Percentiles rank a stretch among this genome's conserved stretches.
These are phyloP conservation scores for Alternaria hordeiaustralica DNA, from an alignment of 2,329 filamentous ascomycete genomes.

Conservation along the genomic window DNA sequence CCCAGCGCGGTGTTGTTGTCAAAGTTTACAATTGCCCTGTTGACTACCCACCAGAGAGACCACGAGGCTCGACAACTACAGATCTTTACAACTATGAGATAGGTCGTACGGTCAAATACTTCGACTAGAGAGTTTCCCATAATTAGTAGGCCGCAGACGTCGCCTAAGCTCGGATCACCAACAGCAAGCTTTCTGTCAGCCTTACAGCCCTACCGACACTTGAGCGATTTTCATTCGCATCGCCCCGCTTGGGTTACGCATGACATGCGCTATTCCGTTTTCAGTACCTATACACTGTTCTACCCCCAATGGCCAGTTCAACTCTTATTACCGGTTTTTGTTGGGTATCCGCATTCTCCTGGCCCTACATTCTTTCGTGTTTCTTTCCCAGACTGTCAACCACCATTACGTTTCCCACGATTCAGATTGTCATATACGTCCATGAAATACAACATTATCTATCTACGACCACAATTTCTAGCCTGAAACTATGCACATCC, in stretches of 20 bases:
- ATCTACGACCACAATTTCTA: no score
- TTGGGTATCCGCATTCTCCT: neutral
- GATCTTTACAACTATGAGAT: constrained; percentile 29
- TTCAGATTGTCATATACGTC: constrained; percentile 1
- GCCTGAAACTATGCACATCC: no score
- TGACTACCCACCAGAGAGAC: constrained; percentile 6
- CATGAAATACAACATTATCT: neutral
- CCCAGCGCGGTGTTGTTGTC: constrained; percentile 38
- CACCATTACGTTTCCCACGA: neutral
- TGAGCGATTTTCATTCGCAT: neutral
- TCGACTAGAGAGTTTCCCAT: constrained; percentile 7
- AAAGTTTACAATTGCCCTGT: constrained; percentile 21
- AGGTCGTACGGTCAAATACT: constrained; percentile 27
- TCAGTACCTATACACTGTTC: no score
- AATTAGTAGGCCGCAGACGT: neutral
- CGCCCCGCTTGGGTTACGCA: neutral
- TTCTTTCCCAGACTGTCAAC: neutral
- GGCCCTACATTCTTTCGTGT: neutral
- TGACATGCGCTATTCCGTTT: neutral
- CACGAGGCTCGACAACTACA: neutral
- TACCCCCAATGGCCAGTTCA: neutral
- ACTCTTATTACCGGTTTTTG: neutral
- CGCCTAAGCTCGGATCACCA: constrained; percentile 18
- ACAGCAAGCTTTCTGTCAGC: neutral
- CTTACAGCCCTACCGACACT: neutral